Conservation (phyloP, 2,329 filamentous ascomycete genomes). For the Periglandula ipomoeae region DNA sequence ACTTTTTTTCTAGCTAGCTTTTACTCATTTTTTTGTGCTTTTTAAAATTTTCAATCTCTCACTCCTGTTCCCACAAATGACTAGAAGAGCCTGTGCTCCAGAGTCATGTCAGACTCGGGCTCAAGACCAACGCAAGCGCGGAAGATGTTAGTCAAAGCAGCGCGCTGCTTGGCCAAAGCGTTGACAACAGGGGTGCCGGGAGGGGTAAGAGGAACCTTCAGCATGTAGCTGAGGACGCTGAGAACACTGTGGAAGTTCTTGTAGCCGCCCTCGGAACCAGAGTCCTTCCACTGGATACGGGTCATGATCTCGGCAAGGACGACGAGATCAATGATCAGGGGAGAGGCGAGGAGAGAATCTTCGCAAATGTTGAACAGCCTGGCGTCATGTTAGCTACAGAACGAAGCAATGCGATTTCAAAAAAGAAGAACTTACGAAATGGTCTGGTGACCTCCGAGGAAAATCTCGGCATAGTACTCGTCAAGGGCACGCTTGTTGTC, state of each 20-base stretch:
- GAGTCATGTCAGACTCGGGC: slow-evolving; percentile 97
- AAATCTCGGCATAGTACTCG: slow-evolving; percentile 99
- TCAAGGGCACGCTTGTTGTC: slow-evolving; percentile 98
- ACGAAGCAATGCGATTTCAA: neutral
- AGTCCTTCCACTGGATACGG: slow-evolving; percentile 81
- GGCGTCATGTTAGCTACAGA: slow-evolving; percentile 14
- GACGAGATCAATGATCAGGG: slow-evolving; percentile 94
- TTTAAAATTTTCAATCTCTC: neutral
- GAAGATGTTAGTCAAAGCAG: slow-evolving; percentile 95
- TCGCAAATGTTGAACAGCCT: slow-evolving; percentile 98
- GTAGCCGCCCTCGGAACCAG: slow-evolving; percentile 55
- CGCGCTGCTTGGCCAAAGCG: slow-evolving; percentile 89
- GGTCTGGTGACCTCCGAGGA: slow-evolving; percentile 96
- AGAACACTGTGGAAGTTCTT: slow-evolving; percentile 95
- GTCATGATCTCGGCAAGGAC: slow-evolving; percentile 97
- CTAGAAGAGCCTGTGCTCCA: slow-evolving; percentile 95
- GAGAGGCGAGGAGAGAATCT: slow-evolving; percentile 91
- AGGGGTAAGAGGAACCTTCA: slow-evolving; percentile 89
- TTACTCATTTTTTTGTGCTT: neutral
- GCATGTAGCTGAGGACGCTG: slow-evolving; percentile 97
- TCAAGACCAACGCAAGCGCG: slow-evolving; percentile 92
- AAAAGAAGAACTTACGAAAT: slow-evolving; percentile 55
- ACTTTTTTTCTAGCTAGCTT: slow-evolving; percentile 8
- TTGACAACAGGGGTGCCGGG: slow-evolving; percentile 95
- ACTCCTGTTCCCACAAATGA: neutral